phyloP scores from a whole-genome alignment of 75 land plant genomes.

The Selaginella tamariscina region DNA sequence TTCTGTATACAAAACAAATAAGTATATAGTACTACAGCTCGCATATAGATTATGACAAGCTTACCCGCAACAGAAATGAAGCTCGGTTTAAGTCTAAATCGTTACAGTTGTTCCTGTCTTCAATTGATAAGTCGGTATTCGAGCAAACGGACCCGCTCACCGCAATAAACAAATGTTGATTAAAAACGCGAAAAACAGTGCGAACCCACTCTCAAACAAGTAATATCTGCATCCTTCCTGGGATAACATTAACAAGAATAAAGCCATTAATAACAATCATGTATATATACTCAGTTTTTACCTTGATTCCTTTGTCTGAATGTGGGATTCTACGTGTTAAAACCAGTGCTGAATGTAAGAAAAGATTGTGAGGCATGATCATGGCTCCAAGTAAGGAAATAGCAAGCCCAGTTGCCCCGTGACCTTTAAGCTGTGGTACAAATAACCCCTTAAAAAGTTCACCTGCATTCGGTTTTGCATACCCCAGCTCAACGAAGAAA shows the following conservation, averaged over 20 bases:
- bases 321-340: not conserved
- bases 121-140: not conserved
- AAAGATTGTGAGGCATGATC: conserved; percentile 10
- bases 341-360: conserved; percentile 6
- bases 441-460: not conserved
- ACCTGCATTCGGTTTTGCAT: conserved; percentile 5
- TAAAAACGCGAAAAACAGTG: conserved; percentile 9
- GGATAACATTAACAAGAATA: not conserved
- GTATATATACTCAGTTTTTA: not conserved
- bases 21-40: not conserved
- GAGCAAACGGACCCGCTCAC: not conserved
- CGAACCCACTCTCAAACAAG: conserved; percentile 5
- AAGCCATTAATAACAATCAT: not conserved
- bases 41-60: not conserved
- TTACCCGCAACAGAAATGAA: conserved; percentile 2
- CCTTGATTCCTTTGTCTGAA: not conserved
- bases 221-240: conserved; percentile 6
- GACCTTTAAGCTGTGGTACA: conserved; percentile 1
- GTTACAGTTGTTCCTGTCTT: not conserved
- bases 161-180: conserved; percentile 3
- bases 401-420: conserved; percentile 5
- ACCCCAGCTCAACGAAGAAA: conserved; percentile 1
- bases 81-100: not conserved
- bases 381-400: conserved; percentile 5
- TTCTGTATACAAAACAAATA: not conserved